Evolutionary conservation across 176 grass and related monocot genomes (phyloP), one percentile per base, ranked within the genome.

Genomic region (Zoysia pacifica): DNA sequence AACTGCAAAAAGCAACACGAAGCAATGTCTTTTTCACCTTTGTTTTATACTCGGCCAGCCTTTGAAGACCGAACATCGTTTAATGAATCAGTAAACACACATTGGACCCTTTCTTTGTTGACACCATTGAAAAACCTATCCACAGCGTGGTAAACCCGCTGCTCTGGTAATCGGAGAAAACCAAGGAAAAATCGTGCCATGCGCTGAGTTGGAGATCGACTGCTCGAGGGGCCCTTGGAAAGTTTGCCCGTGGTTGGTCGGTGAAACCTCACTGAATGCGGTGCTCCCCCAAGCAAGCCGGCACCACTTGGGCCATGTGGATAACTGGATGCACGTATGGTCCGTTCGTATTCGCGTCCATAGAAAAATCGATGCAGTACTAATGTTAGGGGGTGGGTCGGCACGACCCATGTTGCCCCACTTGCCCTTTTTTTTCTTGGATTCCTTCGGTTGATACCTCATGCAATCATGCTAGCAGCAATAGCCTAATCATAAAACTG

Each of bases 221-320:
- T 28, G 28, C 28, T 28, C 0, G 28, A 28, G 28, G 76, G 60
- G 18, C 83, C 36, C 20, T 39, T 65, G 2, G 2, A 43, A 49
- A 81, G 69, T 61, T 52, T 52, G 77, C 77, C 16, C 48, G 49
- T 66, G 42, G 69, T 28, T 28, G 28, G 28, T 73, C 59, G 28
- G 41, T 42, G 69, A 86, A 68, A 43, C 44, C 77, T 18, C 28
- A 28, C 28, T 75, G 69, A 86, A 81, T 81, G 84, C 84, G 61
- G 75, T 62, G 70, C 70, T 81, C n/a, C 70, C 70, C 77, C 70
- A 53, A 43, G 37, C 70, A 68, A 61, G 41, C 55, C 28, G 28
- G 28, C 28, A 28, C 45, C 77, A 75, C 65, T 52, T 52, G 84
- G 51, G 70, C 45, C 63, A 81, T 19, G 70, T 44, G 70, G 77